These are phyloP conservation scores for Naematelia encephala DNA, from an alignment of 768 basidiomycete genomes.

Conservation along the genomic window DNA sequence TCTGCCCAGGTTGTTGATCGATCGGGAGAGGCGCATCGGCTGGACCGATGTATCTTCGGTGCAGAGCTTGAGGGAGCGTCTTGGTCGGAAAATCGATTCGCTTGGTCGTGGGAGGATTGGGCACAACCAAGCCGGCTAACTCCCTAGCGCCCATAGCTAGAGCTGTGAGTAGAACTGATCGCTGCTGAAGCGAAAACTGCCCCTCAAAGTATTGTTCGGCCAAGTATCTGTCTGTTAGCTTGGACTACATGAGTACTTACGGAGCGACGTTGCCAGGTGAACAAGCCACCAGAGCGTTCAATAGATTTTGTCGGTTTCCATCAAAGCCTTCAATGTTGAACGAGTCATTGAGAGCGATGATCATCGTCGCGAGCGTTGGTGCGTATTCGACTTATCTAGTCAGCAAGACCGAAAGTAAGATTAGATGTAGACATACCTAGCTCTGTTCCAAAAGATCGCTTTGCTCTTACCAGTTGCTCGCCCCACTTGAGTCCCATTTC, in stretches of 20 bases:
- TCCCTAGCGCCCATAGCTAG: conserved; percentile 83
- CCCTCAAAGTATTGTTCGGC: conserved; percentile 92
- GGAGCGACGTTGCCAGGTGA: conserved; percentile 73
- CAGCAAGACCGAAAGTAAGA: conserved; percentile 9
- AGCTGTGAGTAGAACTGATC: conserved; percentile 78
- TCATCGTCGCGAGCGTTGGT: conserved; percentile 68
- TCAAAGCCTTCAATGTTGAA: conserved; percentile 80
- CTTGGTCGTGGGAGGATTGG: conserved; percentile 26
- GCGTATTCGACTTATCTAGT: conserved; percentile 75
- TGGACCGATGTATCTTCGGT: conserved; percentile 62
- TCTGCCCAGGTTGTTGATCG: conserved; percentile 35
- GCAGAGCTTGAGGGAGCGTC: conserved; percentile 66
- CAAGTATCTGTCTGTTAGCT: conserved; percentile 58
- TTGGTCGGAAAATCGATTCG: conserved; percentile 72
- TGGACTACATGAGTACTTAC: conserved; percentile 57
- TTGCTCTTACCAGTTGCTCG: conserved; percentile 78
- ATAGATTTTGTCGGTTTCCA: conserved; percentile 66
- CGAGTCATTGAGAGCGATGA: conserved; percentile 74
- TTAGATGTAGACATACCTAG: conserved; percentile 60
- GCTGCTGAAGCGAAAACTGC: conserved; percentile 83
- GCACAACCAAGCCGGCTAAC: conserved; percentile 59
- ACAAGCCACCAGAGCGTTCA: conserved; percentile 76
- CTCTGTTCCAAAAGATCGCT: conserved; percentile 79
- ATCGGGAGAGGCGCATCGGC: conserved; percentile 41
- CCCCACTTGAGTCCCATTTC: conserved; percentile 77